Percentiles rank a stretch among this genome's conserved stretches.
Conservation (phyloP, 73 alveolate genomes). For the Paramecium sexaurelia region DNA sequence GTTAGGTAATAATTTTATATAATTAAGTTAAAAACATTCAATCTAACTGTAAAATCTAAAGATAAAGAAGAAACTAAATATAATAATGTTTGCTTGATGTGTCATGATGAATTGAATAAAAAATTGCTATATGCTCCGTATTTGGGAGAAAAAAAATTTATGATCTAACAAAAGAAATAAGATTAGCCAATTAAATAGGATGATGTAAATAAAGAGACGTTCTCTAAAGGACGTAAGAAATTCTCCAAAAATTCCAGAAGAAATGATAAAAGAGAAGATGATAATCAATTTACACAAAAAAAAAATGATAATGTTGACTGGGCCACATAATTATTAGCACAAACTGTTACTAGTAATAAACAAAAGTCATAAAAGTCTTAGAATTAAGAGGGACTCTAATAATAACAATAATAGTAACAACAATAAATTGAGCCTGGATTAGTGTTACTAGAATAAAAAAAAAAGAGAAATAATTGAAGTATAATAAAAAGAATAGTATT, state of each 20-base stretch:
- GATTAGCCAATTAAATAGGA: background rate
- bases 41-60: background rate
- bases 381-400: background rate
- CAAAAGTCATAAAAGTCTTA: background rate
- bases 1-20: conserved; percentile 5
- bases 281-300: background rate
- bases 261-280: background rate
- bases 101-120: conserved; percentile 50
- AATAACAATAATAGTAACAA: background rate
- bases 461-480: background rate
- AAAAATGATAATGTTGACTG: background rate
- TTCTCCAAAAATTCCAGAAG: background rate
- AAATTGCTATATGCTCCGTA: conserved; percentile 38
- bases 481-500: background rate
- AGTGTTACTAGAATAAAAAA: background rate
- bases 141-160: background rate
- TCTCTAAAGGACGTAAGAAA: background rate
- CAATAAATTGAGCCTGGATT: background rate
- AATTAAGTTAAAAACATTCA: background rate
- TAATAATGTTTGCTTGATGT: conserved; percentile 52
- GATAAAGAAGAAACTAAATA: background rate
- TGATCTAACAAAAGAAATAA: background rate
- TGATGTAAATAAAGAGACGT: background rate
- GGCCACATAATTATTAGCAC: background rate
- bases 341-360: background rate